Percentiles rank a stretch among this genome's conserved stretches.
Conservation (phyloP, 2,329 filamentous ascomycete genomes). For the Nigrograna mackinnonii region DNA sequence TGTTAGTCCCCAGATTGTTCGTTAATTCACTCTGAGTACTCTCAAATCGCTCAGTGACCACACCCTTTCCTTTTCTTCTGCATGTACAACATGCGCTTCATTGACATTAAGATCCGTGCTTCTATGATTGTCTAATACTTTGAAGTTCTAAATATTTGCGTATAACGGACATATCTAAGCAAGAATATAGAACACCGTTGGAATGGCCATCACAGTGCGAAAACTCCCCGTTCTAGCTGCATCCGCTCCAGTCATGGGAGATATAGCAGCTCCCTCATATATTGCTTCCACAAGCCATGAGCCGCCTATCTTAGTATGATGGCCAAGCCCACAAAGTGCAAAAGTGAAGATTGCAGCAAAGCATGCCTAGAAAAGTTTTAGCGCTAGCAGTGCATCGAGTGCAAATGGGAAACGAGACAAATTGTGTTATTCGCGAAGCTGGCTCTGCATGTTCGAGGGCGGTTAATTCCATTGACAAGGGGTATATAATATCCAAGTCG, state of each 20-base stretch:
- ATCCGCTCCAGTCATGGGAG: conserved; percentile 44
- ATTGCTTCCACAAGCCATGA: conserved; percentile 54
- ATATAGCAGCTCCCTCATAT: conserved; percentile 55
- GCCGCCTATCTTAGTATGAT: conserved; percentile 57
- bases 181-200: conserved; percentile 16
- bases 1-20: too few species aligned
- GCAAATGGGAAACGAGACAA: too few species aligned
- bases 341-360: conserved; percentile 53
- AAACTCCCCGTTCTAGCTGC: conserved; percentile 13
- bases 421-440: too few species aligned
- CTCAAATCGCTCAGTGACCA: too few species aligned
- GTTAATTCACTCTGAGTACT: too few species aligned
- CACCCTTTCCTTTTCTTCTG: too few species aligned
- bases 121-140: conserved; percentile 33
- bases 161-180: conserved; percentile 16
- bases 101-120: conserved; percentile 38
- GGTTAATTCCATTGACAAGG: too few species aligned
- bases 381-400: too few species aligned
- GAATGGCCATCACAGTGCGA: conserved; percentile 19
- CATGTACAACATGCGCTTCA: too few species aligned
- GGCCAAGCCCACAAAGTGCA: conserved; percentile 56
- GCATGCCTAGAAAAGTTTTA: conserved; percentile 8
- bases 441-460: too few species aligned
- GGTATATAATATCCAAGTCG: too few species aligned
- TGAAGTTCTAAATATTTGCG: conserved; percentile 17